Percentiles rank a stretch among this genome's conserved stretches.
phyloP scores from a whole-genome alignment of 2,329 filamentous ascomycete genomes.

The Exophiala phaeomuriformis region DNA sequence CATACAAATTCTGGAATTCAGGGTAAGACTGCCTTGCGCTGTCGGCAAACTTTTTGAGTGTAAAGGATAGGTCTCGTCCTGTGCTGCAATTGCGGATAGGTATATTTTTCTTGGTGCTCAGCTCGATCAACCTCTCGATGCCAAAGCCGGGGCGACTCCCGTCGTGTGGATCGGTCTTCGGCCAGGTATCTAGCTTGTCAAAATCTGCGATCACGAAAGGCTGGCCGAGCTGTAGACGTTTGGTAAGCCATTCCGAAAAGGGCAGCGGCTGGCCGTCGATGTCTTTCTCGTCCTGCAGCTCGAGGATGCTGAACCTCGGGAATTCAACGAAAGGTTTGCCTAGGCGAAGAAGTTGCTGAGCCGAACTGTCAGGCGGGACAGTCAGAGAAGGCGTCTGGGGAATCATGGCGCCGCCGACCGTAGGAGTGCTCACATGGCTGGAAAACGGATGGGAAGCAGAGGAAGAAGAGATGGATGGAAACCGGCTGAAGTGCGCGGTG shows the following conservation, averaged over 20 bases:
- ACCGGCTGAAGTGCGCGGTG: background rate
- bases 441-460: background rate
- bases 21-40: constrained; percentile 27
- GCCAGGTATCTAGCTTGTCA: constrained; percentile 30
- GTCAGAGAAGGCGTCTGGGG: constrained; percentile 25
- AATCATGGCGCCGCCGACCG: constrained; percentile 19
- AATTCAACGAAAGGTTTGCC: constrained; percentile 31
- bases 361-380: constrained; percentile 23
- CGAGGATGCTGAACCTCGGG: constrained; percentile 30
- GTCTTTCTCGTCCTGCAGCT: constrained; percentile 25
- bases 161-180: constrained; percentile 14
- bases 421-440: constrained; percentile 9
- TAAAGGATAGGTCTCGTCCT: constrained; percentile 31
- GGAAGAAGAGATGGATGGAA: background rate
- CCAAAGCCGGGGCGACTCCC: constrained; percentile 26
- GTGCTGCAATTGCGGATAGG: constrained; percentile 33
- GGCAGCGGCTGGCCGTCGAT: constrained; percentile 21
- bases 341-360: constrained; percentile 27
- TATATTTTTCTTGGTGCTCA: constrained; percentile 33
- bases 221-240: constrained; percentile 29
- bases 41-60: constrained; percentile 31
- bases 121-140: constrained; percentile 30
- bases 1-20: constrained; percentile 31
- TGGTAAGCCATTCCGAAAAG: constrained; percentile 30
- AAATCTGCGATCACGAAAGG: constrained; percentile 34